Evolutionary conservation across 371 early-diverging fungal genomes (phyloP), one percentile per base, ranked within the genome.

Genomic region (Mucor lusitanicus): DNA sequence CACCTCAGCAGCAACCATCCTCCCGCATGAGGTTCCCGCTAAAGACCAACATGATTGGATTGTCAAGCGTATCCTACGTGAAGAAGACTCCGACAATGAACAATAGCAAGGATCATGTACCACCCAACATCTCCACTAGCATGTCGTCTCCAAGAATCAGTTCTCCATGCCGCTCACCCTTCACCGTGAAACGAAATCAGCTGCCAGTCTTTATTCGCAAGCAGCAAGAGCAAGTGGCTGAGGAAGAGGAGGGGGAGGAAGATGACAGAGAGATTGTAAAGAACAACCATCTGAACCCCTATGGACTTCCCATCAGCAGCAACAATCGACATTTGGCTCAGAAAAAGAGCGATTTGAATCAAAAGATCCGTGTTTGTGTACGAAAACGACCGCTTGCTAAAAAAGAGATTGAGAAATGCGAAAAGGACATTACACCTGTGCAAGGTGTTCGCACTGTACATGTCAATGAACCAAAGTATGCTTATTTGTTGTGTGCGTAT

Each of bases 291-390:
- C 37, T 50, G 48, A 68, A 37, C 15, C 50, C 50, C 23, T 70
- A 61, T 19, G 67, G 57, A 6, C 65, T 35, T 27, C 46, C 33
- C 50, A 57, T 25, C 59, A 64, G 33, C 32, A 28, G 17, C 64
- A 63, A 30, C 64, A 55, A 37, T 27, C 27, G 13, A 48, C 40
- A 56, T 11, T 32, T 42, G 8, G 28, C 48, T 28, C 69, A 62
- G 4, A 42, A 39, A 6, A 63, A 65, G 39, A 69, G 77, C 28
- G 86, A 87, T 42, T 69, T 90, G 65, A 81, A 73, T 59, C 92
- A 92, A 56, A 85, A 89, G 61, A 97, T 97, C 69, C 90, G 95
- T 54, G 97, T 97, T 37, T 96, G 97, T 72, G 96, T 96, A 32
- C 85, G 97, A 65, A 97, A 97, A 77, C 81, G 97, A 48, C 97